Evolutionary conservation across 1,139 yeast genomes (phyloP).

Genomic region (Wickerhamomyces sp.): DNA sequence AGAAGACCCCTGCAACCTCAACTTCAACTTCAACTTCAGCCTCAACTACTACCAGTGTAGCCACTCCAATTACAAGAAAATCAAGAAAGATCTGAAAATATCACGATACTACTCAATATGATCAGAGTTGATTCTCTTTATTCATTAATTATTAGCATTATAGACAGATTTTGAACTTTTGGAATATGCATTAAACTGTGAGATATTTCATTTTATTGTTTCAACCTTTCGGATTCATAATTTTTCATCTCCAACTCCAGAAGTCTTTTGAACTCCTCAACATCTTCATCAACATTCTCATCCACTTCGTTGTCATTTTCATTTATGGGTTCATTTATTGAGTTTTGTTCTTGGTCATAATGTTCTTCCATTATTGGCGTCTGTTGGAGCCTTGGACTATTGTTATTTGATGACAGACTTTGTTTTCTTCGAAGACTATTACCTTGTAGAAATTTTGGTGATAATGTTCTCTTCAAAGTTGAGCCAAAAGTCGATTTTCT

Average conservation of each 20-base stretch:
- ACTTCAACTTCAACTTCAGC: conserved; percentile 6
- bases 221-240: conserved; percentile 17
- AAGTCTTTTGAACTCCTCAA: conserved; percentile 18
- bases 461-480: conserved; percentile 16
- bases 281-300: conserved; percentile 14
- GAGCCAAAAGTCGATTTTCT: conserved; percentile 12
- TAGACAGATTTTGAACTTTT: not conserved
- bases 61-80: conserved; percentile 6
- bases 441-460: conserved; percentile 15
- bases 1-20: conserved; percentile 3
- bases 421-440: not conserved
- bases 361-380: not conserved
- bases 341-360: not conserved
- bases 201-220: not conserved
- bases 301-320: not conserved
- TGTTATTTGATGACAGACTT: not conserved
- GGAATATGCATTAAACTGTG: no score
- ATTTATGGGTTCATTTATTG: not conserved
- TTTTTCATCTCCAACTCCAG: conserved; percentile 16
- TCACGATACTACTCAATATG: no score
- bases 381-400: not conserved
- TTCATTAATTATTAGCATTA: no score
- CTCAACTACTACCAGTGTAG: conserved; percentile 1
- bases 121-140: no score
- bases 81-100: conserved; percentile 8